Evolutionary conservation across 768 basidiomycete species (phyloP).

Genomic region (Favolaschia claudopus): DNA sequence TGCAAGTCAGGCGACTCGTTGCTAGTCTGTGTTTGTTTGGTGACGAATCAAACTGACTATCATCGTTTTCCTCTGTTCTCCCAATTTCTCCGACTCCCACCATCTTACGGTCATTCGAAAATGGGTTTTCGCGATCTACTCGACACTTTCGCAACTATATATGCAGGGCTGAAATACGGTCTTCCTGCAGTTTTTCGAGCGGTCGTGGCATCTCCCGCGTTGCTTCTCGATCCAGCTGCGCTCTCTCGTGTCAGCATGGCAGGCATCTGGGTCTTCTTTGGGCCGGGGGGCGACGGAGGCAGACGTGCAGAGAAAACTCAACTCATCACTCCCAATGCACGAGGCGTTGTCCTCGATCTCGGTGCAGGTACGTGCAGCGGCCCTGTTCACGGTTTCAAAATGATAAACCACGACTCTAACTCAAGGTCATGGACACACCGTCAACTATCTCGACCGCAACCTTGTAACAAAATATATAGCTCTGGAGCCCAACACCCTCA

Average conservation of each 20-base stretch:
- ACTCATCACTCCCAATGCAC: conserved; percentile 61
- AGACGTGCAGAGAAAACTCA: conserved; percentile 46
- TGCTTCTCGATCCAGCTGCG: conserved; percentile 52
- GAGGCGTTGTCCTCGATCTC: conserved; percentile 70
- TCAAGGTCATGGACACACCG: conserved; percentile 70
- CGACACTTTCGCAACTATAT: conserved; percentile 35
- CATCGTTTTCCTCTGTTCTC: not conserved
- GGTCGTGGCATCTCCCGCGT: conserved; percentile 39
- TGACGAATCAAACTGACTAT: no score
- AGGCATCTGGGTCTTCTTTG: conserved; percentile 62
- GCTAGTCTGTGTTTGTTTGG: conserved; percentile 11
- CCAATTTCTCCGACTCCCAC: no score
- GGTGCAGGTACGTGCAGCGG: conserved; percentile 63
- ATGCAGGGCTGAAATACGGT: conserved; percentile 49
- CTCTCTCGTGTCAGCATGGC: conserved; percentile 66
- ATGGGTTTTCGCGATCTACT: conserved; percentile 10
- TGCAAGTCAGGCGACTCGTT: no score
- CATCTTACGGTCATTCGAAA: not conserved
- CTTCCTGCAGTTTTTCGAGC: conserved; percentile 45
- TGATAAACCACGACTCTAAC: not conserved
- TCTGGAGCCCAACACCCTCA: conserved; percentile 71
- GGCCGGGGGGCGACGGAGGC: conserved; percentile 53
- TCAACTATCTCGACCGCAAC: conserved; percentile 62
- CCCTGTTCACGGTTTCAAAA: not conserved
- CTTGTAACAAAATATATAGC: conserved; percentile 73